Evolutionary conservation across 257 asterid genomes (phyloP), one percentile per base, ranked within the genome.

Genomic region (Phtheirospermum japonicum): DNA sequence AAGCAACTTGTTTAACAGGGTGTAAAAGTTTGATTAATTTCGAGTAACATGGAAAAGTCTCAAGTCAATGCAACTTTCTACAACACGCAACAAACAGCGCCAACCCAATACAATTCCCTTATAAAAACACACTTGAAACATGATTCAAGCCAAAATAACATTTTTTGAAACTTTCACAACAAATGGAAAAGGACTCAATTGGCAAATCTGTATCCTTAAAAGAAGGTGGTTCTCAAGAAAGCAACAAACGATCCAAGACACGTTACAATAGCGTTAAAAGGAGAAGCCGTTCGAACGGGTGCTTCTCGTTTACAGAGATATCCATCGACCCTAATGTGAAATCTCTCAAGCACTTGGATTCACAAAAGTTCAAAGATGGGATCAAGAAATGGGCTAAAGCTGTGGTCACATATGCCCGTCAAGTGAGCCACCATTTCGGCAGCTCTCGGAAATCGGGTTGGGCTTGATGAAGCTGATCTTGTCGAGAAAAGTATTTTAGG

Each of bases 361-460:
- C 98, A 3, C 71, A 76, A 39, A 81, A 85, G 80, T 66, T 91
- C 65, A 91, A 88, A 69, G 78, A 77, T 4, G 88, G 72, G 42
- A 88, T 91, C 84, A 80, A 55, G 80, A 84, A 65, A 88, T 91
- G 98, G 95, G 98, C 98, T 14, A 84, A 86, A 66, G 79, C 71
- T 17, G 95, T 91, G 0, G 94, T 63, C 30, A 31, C 61, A 34
- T 88, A 85, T 48, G 95, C 96, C 28, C 79, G 96, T 4, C 96
- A 90, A 63, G 77, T 85, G 33, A 87, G 93, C 71, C 80, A 71
- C 36, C 79, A 26, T 19, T 67, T 81, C 1, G 83, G 87, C 60
- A 78, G 83, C 78, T 70, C 76, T 8, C 74, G 74, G 3, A 68
- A 36, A 12, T 60, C 61, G 8, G 39, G 56, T 20, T 10, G 60